Percentiles rank a stretch among this genome's conserved stretches.
Evolutionary conservation across 768 basidiomycete species (phyloP).

Genomic region (Boletus edulis): DNA sequence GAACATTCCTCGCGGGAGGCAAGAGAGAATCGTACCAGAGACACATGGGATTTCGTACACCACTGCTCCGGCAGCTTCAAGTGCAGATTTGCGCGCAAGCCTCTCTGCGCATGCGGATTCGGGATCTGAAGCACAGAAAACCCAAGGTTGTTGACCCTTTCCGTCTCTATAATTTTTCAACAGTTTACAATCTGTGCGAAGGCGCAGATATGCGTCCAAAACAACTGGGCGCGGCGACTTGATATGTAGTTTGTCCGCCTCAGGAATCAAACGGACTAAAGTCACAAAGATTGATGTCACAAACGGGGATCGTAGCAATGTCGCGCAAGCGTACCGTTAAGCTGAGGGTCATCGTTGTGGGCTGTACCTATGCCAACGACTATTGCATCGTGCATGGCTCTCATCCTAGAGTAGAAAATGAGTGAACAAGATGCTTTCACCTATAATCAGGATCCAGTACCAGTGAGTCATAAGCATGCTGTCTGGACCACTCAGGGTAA

Average conservation of each 20-base stretch:
- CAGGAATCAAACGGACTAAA: slow-evolving; percentile 57
- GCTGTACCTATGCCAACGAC: slow-evolving; percentile 89
- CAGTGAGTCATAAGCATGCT: slow-evolving; percentile 95
- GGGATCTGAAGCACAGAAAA: slow-evolving; percentile 47
- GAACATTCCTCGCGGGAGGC: neutral
- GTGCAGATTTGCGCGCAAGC: slow-evolving; percentile 36
- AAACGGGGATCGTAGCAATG: neutral
- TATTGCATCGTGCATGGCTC: slow-evolving; percentile 91
- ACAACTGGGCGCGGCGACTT: slow-evolving; percentile 79
- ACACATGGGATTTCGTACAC: slow-evolving; percentile 50
- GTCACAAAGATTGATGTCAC: neutral
- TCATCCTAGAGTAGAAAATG: slow-evolving; percentile 56
- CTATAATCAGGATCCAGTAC: slow-evolving; percentile 36
- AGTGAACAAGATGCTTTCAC: neutral
- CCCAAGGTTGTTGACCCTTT: slow-evolving; percentile 67
- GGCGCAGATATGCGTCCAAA: slow-evolving; percentile 72
- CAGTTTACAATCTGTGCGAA: slow-evolving; percentile 66
- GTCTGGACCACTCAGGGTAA: slow-evolving; percentile 80
- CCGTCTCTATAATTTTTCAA: slow-evolving; percentile 60
- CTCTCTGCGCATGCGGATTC: slow-evolving; percentile 13
- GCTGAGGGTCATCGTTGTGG: slow-evolving; percentile 87
- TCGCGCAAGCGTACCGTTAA: slow-evolving; percentile 67
- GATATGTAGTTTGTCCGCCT: slow-evolving; percentile 30
- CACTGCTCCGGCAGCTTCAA: slow-evolving; percentile 66
- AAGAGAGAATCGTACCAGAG: slow-evolving; percentile 32